Evolutionary conservation across 2,329 filamentous ascomycete species (phyloP).

Genomic region (Purpureocillium lavendulum): DNA sequence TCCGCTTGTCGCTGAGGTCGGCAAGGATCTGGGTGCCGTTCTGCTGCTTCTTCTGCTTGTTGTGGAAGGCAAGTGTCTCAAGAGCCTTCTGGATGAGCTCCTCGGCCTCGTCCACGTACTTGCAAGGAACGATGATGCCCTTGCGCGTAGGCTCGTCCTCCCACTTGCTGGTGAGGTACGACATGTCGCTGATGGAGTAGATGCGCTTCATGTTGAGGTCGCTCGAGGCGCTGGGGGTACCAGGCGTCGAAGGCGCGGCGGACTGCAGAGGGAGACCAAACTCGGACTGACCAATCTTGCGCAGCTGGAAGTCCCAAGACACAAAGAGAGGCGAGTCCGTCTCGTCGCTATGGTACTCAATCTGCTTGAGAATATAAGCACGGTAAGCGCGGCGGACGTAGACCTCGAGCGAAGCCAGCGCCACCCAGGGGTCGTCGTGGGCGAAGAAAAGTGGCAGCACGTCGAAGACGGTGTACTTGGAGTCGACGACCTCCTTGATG

Average conservation of each 20-base stretch:
- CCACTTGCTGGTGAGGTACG: constrained; percentile 68
- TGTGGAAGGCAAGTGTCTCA: constrained; percentile 63
- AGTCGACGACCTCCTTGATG: constrained; percentile 97
- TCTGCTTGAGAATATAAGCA: constrained; percentile 83
- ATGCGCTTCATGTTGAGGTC: constrained; percentile 68
- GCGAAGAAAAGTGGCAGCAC: constrained; percentile 92
- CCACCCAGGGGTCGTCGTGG: constrained; percentile 90
- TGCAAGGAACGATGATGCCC: constrained; percentile 89
- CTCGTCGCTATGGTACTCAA: constrained; percentile 84
- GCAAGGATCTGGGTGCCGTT: constrained; percentile 54
- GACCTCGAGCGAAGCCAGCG: constrained; percentile 85
- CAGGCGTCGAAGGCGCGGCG: constrained; percentile 75
- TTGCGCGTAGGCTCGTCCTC: constrained; percentile 74
- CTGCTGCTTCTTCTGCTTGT: constrained; percentile 47
- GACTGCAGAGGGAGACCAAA: constrained; percentile 76
- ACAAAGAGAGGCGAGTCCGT: constrained; percentile 61
- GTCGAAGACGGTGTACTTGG: constrained; percentile 97
- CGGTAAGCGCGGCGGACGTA: constrained; percentile 95
- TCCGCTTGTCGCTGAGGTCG: constrained; percentile 67
- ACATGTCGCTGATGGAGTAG: constrained; percentile 94
- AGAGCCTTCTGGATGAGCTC: constrained; percentile 78
- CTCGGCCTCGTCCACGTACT: constrained; percentile 89
- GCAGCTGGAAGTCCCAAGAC: constrained; percentile 92
- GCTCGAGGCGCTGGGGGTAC: constrained; percentile 51
- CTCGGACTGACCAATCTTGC: constrained; percentile 87